Evolutionary conservation across 495 filamentous ascomycete species (phyloP).

Genomic region (Oidiodendron maius): DNA sequence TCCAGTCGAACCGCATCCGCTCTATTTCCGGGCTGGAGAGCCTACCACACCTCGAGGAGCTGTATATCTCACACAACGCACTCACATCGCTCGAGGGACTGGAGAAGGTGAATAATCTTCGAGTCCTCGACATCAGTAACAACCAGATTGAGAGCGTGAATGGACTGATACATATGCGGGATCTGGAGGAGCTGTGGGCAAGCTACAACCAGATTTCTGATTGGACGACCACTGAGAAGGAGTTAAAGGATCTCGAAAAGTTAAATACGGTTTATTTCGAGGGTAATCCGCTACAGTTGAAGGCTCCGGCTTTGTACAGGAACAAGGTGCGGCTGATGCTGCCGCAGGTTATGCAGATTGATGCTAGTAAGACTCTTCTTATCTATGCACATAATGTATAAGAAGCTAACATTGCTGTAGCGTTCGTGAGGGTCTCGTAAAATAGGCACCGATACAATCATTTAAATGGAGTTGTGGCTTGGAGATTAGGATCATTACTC

Average conservation of each 20-base stretch:
- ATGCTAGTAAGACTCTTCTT: constrained; percentile 74
- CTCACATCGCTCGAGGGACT: constrained; percentile 73
- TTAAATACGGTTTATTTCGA: constrained; percentile 96
- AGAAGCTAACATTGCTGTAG: constrained; percentile 7
- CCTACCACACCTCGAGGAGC: constrained; percentile 79
- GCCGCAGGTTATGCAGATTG: constrained; percentile 85
- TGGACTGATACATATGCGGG: constrained; percentile 59
- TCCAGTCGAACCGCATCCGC: constrained; percentile 94
- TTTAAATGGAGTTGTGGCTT: constrained; percentile 7
- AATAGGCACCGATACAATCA: constrained; percentile 1
- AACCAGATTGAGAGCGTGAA: constrained; percentile 75
- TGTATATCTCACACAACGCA: constrained; percentile 98
- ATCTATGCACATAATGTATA: not conserved
- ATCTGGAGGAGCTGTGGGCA: constrained; percentile 90
- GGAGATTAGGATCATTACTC: not conserved
- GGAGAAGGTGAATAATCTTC: constrained; percentile 61
- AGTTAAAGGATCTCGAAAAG: constrained; percentile 69
- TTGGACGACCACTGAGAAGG: constrained; percentile 78
- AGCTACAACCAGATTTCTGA: constrained; percentile 77
- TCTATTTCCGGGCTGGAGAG: constrained; percentile 66
- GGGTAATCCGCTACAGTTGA: constrained; percentile 83
- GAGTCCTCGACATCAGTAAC: constrained; percentile 82
- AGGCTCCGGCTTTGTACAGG: constrained; percentile 70
- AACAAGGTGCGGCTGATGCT: constrained; percentile 88
- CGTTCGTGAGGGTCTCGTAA: constrained; percentile 22